Base-by-base conservation (phyloP, 192 early-diverging fungal genomes). In the Umbelopsis isabellina region DNA sequence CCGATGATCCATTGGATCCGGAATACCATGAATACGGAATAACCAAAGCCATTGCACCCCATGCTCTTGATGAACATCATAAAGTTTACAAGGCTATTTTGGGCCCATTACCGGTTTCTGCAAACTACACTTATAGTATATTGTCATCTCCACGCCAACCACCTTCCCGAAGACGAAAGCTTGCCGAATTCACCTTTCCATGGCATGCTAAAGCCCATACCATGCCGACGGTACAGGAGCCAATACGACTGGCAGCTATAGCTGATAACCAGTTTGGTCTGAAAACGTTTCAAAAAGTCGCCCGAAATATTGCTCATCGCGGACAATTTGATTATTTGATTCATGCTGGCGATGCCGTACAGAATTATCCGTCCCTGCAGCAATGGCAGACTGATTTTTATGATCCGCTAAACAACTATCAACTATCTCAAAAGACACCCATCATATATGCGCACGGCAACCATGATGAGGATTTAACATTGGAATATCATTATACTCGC, bases 371-470 rank as follows among this genome's bases (percentile, higher is more conserved):
- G 0, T 83, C 80, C 23, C 71, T 91, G 22, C 79, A 79, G 46
- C 87, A 91, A 68, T 92, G 91, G 91, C 89, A 92, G 49, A 87
- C 80, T 1, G 89, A 92, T 68, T 81, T 91, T 69, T 82, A 82
- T 30, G 80, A 86, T 61, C 91, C 91, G 9, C 47, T 92, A 30
- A 86, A 87, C 1, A 75, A 85, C 46, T 79, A 78, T 68, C 76
- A 70, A 15, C 76, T 87, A n/a, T 82, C 78, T 0, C 90, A 91
- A 75, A 77, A 53, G 0, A 78, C 80, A 9, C 89, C 91, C 4
- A 46, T 89, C 35, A 88, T 91, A 50, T 91, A 90, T 79, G 86
- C 85, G 11, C 91, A 90, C 20, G 91, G 91, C 22, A 92, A 92
- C 74, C 91, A 92, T 66, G 91, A 92, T 58, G 85, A 84, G 65